Base-by-base conservation (phyloP, 768 basidiomycete genomes). In the Collybiopsis luxurians region DNA sequence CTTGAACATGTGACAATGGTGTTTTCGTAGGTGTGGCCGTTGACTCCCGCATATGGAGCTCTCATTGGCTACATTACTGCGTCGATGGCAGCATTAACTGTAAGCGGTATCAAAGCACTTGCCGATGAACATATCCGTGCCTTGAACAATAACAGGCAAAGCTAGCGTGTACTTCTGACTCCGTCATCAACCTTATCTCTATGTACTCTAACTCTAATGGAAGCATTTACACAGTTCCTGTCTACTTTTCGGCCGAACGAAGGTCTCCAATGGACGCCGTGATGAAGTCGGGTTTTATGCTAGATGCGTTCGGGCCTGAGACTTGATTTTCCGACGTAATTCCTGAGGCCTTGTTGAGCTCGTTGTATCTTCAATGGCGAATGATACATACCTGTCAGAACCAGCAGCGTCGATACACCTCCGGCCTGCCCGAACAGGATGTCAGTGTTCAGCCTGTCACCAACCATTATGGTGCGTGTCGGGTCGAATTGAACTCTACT, bases 361-460 rank as follows among this genome's bases (percentile, higher is more conserved):
- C 27, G n/a, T 19, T 1, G 19, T 39, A 21, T 1, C 3, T 27
- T 3, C 10, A 21, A 34, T 26, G 4, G 19, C 21, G 54, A 31
- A n/a, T 13, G 15, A 52, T 58, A 62, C 71, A 60, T 67, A 90
- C 94, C 95, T n/a, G 92, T 95, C 63, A 98, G 74, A 55, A 98
- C 96, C 40, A 98, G 85, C 56, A 98, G 76, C 0, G 96, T 98
- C 17, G 88, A 71, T 21, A 97, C 79, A 26, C 92, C 92, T 40
- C 93, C 92, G 45, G 82, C 82, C 67, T 91, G 81, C 49, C 96
- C 97, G 65, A 98, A 99, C 51, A 90, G 73, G 63, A 99, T 98
- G 71, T 99, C 96, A 4, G 97, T 98, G 69, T 92, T 89, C 61
- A 99, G 79, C 59, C 96, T 84, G 73, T 99, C 96, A 40, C 96